Conservation (phyloP, 805 yeast species). For the Torulaspora maleeae region DNA sequence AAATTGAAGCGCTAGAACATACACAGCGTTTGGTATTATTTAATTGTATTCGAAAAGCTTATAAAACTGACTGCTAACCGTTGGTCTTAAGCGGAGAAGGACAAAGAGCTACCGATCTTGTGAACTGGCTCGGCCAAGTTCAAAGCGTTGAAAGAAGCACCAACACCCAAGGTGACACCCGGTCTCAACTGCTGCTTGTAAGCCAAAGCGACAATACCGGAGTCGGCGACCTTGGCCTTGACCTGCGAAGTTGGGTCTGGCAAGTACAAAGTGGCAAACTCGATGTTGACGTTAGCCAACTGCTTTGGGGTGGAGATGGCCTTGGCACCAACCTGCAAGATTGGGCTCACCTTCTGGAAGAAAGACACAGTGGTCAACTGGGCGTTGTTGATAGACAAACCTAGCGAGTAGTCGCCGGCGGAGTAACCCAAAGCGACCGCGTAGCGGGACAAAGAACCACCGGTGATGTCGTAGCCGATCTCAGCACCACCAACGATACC, state of each 20-base stretch:
- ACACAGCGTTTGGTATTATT: conserved; percentile 5
- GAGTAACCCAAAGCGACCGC: conserved; percentile 91
- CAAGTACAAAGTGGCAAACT: conserved; percentile 91
- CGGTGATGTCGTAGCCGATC: conserved; percentile 90
- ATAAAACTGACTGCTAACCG: background rate
- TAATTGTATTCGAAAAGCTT: background rate
- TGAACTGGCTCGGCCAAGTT: conserved; percentile 95
- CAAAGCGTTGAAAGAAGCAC: conserved; percentile 94
- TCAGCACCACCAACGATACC: conserved; percentile 97
- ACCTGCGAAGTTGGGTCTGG: conserved; percentile 85
- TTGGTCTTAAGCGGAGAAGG: conserved; percentile 72
- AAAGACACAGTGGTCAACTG: conserved; percentile 90
- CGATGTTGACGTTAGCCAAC: conserved; percentile 75
- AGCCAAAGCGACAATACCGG: conserved; percentile 88
- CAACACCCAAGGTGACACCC: conserved; percentile 94
- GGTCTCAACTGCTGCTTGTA: conserved; percentile 94
- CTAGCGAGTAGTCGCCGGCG: conserved; percentile 76
- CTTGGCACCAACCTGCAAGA: conserved; percentile 96
- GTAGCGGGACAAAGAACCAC: conserved; percentile 90
- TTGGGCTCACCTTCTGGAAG: conserved; percentile 90
- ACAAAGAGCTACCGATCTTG: conserved; percentile 92
- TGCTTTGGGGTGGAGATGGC: conserved; percentile 88
- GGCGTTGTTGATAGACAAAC: conserved; percentile 71
- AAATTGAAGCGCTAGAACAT: background rate
- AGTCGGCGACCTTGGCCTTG: conserved; percentile 95